These are phyloP conservation scores for Suhomyces wounanorum DNA, from an alignment of 1,139 yeast species.

Conservation along the genomic window DNA sequence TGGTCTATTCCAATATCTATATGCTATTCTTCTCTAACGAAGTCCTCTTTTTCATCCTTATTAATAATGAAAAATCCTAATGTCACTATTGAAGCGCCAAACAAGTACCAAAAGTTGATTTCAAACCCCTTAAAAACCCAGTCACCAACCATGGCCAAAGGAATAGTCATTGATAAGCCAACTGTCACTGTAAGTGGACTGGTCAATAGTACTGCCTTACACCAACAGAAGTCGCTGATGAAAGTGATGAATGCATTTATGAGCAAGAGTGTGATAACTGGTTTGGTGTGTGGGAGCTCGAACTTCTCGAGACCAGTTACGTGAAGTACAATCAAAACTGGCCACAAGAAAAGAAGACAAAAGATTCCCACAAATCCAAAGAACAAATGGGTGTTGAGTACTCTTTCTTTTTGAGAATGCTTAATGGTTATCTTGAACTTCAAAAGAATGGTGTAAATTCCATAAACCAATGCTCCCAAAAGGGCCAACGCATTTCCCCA, in stretches of 20 bases:
- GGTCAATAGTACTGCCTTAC: slow-evolving; percentile 87
- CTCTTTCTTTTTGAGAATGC: slow-evolving; percentile 59
- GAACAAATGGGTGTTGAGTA: slow-evolving; percentile 80
- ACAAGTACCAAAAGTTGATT: slow-evolving; percentile 61
- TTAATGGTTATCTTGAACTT: slow-evolving; percentile 60
- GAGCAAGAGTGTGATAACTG: slow-evolving; percentile 55
- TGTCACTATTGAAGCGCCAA: slow-evolving; percentile 81
- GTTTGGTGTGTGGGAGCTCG: slow-evolving; percentile 60
- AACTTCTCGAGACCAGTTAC: slow-evolving; percentile 65
- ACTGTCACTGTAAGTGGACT: slow-evolving; percentile 95
- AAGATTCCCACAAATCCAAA: slow-evolving; percentile 94
- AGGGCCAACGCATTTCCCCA: slow-evolving; percentile 82
- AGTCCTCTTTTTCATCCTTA: slow-evolving; percentile 68
- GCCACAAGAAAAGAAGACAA: slow-evolving; percentile 80
- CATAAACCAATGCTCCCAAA: slow-evolving; percentile 82
- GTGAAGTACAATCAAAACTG: slow-evolving; percentile 68
- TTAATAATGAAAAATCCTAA: slow-evolving; percentile 83
- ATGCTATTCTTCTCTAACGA: slow-evolving; percentile 14
- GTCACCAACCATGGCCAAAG: slow-evolving; percentile 92
- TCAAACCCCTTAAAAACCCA: slow-evolving; percentile 66
- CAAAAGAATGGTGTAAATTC: slow-evolving; percentile 84
- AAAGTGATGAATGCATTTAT: slow-evolving; percentile 77
- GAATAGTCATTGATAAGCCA: slow-evolving; percentile 90
- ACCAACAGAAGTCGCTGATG: slow-evolving; percentile 92
- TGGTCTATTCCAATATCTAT: background rate